Evolutionary conservation across 2,329 filamentous ascomycete genomes (phyloP), one percentile per base, ranked within the genome.

Genomic region (Trichoderma endophyticum): DNA sequence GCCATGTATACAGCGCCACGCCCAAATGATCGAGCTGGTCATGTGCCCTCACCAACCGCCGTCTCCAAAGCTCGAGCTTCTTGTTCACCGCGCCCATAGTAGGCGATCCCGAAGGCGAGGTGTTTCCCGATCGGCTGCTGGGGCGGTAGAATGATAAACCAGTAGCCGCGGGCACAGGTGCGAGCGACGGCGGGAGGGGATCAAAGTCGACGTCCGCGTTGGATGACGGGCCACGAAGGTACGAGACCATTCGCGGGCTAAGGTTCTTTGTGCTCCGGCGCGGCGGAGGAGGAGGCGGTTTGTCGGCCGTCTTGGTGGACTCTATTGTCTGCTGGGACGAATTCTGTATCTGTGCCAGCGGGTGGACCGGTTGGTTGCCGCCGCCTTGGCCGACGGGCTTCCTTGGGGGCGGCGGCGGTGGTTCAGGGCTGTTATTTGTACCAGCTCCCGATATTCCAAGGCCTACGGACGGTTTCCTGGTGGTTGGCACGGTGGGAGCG

Each of bases 1-100:
- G 86, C 93, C 93, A 96, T 24, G 88, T 93, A 74, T 92, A 89
- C 43, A 96, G 79, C 74, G 86, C 83, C 1, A 96, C 91, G 4
- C 91, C 91, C 51, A 90, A 83, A 6, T 84, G 82, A n/a, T 88
- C 87, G 11, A 95, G 84, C 51, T 83, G 81, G 34, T 89, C 83
- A 74, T 92, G 89, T 4, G 93, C 92, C 59, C 88, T 83, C 56
- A 86, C 86, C 82, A 93, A 88, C 54, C 93, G 83, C 71, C 90
- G 86, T 73, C 86, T 85, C 93, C 93, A 96, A 62, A 94, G 78
- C 73, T 91, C 90, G 70, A 94, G 84, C 75, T 93, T 91, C 82
- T 92, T 93, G 79, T 89, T 93, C 14, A 82, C 78, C 2, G 84
- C 80, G 1, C 79, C 79, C 21, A 80, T 71, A 0, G 75, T 79